Base-by-base conservation (phyloP, 2,329 filamentous ascomycete species). In the Sarocladiaceae sp. region DNA sequence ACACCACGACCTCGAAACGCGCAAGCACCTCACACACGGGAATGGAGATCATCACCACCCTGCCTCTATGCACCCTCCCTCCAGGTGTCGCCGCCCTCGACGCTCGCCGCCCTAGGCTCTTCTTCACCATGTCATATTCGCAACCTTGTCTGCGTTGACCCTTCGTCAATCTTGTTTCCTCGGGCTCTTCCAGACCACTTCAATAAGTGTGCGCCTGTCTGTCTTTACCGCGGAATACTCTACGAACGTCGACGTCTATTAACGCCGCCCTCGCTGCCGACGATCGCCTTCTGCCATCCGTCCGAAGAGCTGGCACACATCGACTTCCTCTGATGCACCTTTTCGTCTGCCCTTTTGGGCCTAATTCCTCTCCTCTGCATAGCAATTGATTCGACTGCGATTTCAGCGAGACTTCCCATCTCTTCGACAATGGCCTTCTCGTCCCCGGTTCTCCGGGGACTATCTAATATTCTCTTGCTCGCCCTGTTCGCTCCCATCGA, bases 401-500 rank as follows among this genome's bases (percentile, higher is more conserved):
- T 24, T 6, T 9, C 9, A 9, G 6, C n/a, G 33, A 35, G 19
- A 10, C 4, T 19, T 18, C 10, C 5, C 13, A n/a, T 13, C 10
- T 11, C 13, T 24, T 23, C 37, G 20, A 41, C 24, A 19, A 41
- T 41, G 37, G 16, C 20, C 21, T 4, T 41, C 3, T 16, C 12
- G 21, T 13, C 24, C 15, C n/a, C 21, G 10, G 4, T 18, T 15
- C 4, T 10, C 6, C 15, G 23, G 23, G 37, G 24, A 41, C 23
- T 41, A 24, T 18, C 20, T 11, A 11, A 27, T 15, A 12, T 41
- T 41, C 3, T 41, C 19, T 19, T 29, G n/a, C 19, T 41, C 45
- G 43, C 33, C n/a, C 47, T 46, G 44, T 44, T 45, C 18, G 40
- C 52, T 15, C 19, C 45, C 18, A 27, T 18, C 9, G 21, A 24